These are phyloP conservation scores for Xylariaceae sp. DNA, from an alignment of 2,329 filamentous ascomycete species.

Conservation along the genomic window DNA sequence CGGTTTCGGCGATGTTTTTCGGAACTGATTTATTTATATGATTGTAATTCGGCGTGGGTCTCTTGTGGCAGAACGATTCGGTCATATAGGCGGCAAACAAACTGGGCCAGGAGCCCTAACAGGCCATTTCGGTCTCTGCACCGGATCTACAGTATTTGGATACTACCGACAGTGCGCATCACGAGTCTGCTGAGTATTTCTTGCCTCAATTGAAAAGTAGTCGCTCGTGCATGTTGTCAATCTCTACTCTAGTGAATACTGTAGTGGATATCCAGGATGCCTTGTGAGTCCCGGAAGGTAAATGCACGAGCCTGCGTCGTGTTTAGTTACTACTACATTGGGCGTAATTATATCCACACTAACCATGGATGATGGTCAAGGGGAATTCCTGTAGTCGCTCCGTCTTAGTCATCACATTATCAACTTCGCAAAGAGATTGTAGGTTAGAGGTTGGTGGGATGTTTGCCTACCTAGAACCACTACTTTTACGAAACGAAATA, in stretches of 20 bases:
- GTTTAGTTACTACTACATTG: not conserved
- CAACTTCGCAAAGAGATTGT: no score
- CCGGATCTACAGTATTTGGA: conserved; percentile 4
- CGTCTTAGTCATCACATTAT: no score
- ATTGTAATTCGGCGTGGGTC: conserved; percentile 24
- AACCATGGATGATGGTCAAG: no score
- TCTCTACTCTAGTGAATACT: not conserved
- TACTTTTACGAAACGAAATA: no score
- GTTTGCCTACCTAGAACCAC: no score
- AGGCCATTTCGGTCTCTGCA: no score
- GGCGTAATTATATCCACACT: no score
- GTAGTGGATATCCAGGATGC: not conserved
- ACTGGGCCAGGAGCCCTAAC: no score
- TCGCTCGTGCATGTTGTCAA: conserved; percentile 9
- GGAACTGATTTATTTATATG: conserved; percentile 6
- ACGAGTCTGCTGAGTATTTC: conserved; percentile 3
- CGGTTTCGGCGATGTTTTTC: not conserved
- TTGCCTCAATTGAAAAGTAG: conserved; percentile 14
- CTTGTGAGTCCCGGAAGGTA: conserved; percentile 6
- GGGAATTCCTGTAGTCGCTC: no score
- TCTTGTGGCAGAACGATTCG: not conserved
- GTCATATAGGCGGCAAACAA: no score
- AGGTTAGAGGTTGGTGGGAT: no score
- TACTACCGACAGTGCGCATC: not conserved
- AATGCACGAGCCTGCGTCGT: not conserved